These are phyloP conservation scores for Podospora fimiseda DNA, from an alignment of 495 filamentous ascomycete genomes.

Conservation along the genomic window DNA sequence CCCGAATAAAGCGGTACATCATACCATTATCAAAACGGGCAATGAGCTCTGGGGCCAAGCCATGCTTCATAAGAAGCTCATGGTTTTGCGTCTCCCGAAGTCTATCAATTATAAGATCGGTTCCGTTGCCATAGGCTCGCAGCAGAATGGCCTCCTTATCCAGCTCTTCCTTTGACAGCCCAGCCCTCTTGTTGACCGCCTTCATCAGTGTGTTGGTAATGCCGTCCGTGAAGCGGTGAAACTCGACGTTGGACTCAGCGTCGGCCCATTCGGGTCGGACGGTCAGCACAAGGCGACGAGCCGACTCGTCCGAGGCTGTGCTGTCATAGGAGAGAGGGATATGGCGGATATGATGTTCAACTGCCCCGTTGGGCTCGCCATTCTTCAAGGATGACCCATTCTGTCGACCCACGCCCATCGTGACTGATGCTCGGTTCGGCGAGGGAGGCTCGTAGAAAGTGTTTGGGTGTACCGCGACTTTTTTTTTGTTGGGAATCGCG, in stretches of 20 bases:
- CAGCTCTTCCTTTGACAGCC: constrained; percentile 67
- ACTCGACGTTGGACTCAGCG: constrained; percentile 69
- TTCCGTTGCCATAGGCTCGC: constrained; percentile 90
- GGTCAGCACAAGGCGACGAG: constrained; percentile 68
- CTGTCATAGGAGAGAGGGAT: constrained; percentile 73
- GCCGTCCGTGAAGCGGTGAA: constrained; percentile 89
- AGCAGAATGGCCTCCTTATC: constrained; percentile 86
- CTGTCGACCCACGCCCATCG: constrained; percentile 24
- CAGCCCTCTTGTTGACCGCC: constrained; percentile 72
- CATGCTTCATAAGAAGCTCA: constrained; percentile 65
- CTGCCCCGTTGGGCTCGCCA: constrained; percentile 18
- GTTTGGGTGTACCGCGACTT: too few species aligned
- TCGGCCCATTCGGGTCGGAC: constrained; percentile 79
- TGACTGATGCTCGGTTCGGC: neutral
- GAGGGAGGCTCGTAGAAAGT: too few species aligned
- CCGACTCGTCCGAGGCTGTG: constrained; percentile 67
- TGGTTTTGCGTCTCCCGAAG: constrained; percentile 69
- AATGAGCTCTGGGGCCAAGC: constrained; percentile 78
- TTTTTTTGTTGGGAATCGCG: neutral
- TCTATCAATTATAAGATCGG: constrained; percentile 92
- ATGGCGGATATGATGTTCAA: constrained; percentile 35
- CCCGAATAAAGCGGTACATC: constrained; percentile 84
- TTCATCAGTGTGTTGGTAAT: constrained; percentile 96
- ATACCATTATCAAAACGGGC: constrained; percentile 96
- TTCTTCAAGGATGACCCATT: constrained; percentile 18